Evolutionary conservation across 2,329 filamentous ascomycete genomes (phyloP).

Genomic region (Sporothrix variecibatus): DNA sequence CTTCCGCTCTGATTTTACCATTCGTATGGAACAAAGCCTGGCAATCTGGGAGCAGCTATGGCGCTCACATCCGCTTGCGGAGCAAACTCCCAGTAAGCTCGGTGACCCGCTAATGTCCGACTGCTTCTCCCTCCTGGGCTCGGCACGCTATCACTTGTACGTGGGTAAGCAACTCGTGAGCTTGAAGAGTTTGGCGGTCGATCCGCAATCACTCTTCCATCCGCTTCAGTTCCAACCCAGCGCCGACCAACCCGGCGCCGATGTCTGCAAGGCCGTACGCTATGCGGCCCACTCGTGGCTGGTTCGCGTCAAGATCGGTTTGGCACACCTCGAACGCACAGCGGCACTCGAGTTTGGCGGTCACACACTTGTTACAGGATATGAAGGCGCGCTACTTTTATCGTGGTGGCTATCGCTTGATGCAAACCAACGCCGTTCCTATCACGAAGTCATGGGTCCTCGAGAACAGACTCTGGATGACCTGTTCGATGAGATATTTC

Average conservation of each 20-base stretch:
- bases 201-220: not conserved
- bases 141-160: not conserved
- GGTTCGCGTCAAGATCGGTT: not conserved
- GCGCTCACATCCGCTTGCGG: not conserved
- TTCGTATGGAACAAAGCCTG: not conserved
- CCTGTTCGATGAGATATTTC: not conserved
- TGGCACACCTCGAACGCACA: not conserved
- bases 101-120: not conserved
- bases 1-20: not conserved
- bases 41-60: slow-evolving; percentile 3
- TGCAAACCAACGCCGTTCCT: not conserved
- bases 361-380: not conserved
- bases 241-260: too few relatives aligned
- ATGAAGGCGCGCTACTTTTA: not conserved
- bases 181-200: not conserved
- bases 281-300: not conserved
- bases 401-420: slow-evolving; percentile 1
- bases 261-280: not conserved
- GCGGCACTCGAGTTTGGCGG: not conserved
- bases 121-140: not conserved
- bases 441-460: not conserved
- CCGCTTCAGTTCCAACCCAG: not conserved
- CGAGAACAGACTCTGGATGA: not conserved
- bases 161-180: not conserved
- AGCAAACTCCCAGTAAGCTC: not conserved